These are phyloP conservation scores for Suillus weaverae DNA, from an alignment of 768 basidiomycete species.

Conservation along the genomic window DNA sequence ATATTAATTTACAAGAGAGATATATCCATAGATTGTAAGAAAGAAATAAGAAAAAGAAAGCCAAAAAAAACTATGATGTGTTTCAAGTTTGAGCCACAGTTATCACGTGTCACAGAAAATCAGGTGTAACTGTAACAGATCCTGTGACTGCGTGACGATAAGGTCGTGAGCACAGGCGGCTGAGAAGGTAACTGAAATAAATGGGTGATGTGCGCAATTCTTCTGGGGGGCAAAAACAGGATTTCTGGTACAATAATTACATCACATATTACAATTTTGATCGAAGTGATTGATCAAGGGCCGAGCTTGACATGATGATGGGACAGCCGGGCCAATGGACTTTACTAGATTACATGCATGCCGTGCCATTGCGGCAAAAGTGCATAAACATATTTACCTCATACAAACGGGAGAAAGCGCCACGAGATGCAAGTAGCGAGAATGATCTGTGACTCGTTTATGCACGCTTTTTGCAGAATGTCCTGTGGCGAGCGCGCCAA, in stretches of 20 bases:
- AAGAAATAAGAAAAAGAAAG: slow-evolving; percentile 11
- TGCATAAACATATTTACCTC: background rate
- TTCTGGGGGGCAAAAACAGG: background rate
- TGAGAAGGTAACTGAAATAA: no score
- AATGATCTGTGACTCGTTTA: background rate
- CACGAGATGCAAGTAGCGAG: background rate
- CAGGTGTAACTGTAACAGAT: background rate
- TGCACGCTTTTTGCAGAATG: slow-evolving; percentile 22
- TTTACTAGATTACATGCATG: background rate
- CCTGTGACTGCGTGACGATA: background rate
- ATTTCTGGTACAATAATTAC: background rate
- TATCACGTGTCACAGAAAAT: background rate
- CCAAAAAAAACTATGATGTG: slow-evolving; percentile 6
- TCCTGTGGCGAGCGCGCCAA: slow-evolving; percentile 32
- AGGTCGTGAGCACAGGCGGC: background rate
- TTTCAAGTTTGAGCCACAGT: slow-evolving; percentile 17
- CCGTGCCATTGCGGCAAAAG: background rate
- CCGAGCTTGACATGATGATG: background rate
- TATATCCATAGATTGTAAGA: slow-evolving; percentile 6
- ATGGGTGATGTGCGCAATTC: background rate
- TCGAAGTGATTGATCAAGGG: background rate
- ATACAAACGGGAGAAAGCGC: background rate
- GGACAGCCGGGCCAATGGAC: background rate
- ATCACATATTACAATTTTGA: background rate
- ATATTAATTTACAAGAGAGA: slow-evolving; percentile 18